A percentile compares a stretch with the other conserved stretches of the same genome.
Conservation (phyloP, 495 filamentous ascomycete species). For the Penicillium longicatenatum region DNA sequence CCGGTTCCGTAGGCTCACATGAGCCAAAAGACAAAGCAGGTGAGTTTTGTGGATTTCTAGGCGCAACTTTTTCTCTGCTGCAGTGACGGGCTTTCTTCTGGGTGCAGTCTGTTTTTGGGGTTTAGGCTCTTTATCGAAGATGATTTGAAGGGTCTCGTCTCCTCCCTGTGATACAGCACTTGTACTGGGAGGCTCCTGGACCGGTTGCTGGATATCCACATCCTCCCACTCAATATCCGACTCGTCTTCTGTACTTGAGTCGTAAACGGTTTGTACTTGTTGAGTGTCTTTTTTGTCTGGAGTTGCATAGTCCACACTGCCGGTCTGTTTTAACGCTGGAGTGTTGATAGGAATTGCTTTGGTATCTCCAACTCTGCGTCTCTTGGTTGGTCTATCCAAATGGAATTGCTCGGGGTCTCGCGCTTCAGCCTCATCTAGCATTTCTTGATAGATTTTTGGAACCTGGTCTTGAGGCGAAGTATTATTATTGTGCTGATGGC, state of each 20-base stretch:
- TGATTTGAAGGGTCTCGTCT: slow-evolving; percentile 56
- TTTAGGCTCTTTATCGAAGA: slow-evolving; percentile 51
- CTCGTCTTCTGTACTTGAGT: slow-evolving; percentile 48
- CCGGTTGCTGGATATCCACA: slow-evolving; percentile 53
- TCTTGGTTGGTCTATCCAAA: slow-evolving; percentile 44
- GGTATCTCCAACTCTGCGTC: slow-evolving; percentile 41
- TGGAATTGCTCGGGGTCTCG: slow-evolving; percentile 35
- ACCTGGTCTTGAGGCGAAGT: slow-evolving; percentile 31
- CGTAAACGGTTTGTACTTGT: slow-evolving; percentile 45
- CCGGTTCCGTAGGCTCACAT: slow-evolving; percentile 72
- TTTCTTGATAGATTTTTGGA: slow-evolving; percentile 63
- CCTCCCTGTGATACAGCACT: slow-evolving; percentile 17
- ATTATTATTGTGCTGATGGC: slow-evolving; percentile 16
- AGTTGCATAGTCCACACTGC: neutral
- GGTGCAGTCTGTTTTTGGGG: slow-evolving; percentile 32
- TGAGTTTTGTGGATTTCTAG: slow-evolving; percentile 85
- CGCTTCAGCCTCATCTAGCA: slow-evolving; percentile 65
- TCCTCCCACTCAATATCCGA: slow-evolving; percentile 75
- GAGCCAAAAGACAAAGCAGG: slow-evolving; percentile 75
- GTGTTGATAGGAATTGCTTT: slow-evolving; percentile 22
- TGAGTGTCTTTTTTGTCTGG: slow-evolving; percentile 18
- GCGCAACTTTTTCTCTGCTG: slow-evolving; percentile 68
- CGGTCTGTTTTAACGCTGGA: slow-evolving; percentile 10
- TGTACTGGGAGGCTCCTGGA: slow-evolving; percentile 31
- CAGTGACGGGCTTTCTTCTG: slow-evolving; percentile 63